Evolutionary conservation across 345 rosid genomes (phyloP).

Genomic region (Aquilaria yunnanensis): DNA sequence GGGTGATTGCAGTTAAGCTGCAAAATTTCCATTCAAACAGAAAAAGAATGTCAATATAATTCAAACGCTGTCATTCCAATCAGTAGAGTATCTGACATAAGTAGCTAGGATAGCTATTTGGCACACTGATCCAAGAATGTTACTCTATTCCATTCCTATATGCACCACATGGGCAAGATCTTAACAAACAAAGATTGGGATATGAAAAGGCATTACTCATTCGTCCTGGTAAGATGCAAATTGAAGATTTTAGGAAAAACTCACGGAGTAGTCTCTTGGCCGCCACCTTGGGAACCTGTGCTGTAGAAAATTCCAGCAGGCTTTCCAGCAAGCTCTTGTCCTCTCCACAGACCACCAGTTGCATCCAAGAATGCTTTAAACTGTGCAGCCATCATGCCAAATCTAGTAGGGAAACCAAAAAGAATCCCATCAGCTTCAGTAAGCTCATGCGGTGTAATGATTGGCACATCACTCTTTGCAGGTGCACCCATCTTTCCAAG

Average conservation of each 20-base stretch:
- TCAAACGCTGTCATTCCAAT: background rate
- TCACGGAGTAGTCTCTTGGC: conserved; percentile 79
- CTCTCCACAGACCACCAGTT: conserved; percentile 64
- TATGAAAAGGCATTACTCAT: too few species aligned
- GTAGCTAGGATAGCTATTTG: too few species aligned
- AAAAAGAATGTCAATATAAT: background rate
- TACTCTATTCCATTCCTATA: too few species aligned
- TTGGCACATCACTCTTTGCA: conserved; percentile 49
- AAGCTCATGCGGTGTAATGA: conserved; percentile 50
- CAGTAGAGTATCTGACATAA: too few species aligned
- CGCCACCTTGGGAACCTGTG: conserved; percentile 78
- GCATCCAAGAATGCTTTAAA: conserved; percentile 69
- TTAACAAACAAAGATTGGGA: too few species aligned
- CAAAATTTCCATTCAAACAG: conserved; percentile 2
- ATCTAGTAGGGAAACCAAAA: conserved; percentile 71
- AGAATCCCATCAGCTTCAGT: conserved; percentile 56
- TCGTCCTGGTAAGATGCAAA: too few species aligned
- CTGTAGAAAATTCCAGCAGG: conserved; percentile 75
- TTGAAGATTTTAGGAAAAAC: conserved; percentile 2
- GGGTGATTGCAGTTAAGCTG: conserved; percentile 71
- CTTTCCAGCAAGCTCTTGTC: conserved; percentile 62
- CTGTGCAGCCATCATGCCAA: conserved; percentile 75
- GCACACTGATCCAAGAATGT: too few species aligned
- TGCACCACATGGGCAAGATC: too few species aligned
- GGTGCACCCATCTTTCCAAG: conserved; percentile 66